Evolutionary conservation across 306 rosid genomes (phyloP).

Genomic region (Lablab purpureus): DNA sequence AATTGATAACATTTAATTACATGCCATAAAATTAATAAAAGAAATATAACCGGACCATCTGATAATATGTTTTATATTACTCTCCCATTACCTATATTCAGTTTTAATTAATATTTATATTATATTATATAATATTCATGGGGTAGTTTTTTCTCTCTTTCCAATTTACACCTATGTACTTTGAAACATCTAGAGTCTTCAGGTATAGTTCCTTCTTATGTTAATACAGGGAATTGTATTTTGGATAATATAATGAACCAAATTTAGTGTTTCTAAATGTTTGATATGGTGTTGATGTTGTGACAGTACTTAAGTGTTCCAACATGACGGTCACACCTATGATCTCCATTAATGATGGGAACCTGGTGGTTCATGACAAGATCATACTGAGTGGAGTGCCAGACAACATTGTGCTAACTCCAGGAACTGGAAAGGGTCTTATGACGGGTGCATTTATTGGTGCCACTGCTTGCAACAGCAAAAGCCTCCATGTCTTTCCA

Average conservation of each 20-base stretch:
- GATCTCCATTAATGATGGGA: conserved; percentile 73
- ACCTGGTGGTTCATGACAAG: conserved; percentile 87
- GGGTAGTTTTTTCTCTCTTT: background rate
- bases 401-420: conserved; percentile 77
- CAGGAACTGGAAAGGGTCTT: conserved; percentile 71
- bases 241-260: background rate
- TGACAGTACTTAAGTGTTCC: conserved; percentile 49
- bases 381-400: conserved; percentile 82
- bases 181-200: background rate
- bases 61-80: background rate
- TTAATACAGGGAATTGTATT: background rate
- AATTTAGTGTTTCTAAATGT: background rate
- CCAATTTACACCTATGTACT: background rate
- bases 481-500: conserved; percentile 89
- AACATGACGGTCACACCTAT: conserved; percentile 83
- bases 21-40: no score
- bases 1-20: no score
- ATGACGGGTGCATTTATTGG: conserved; percentile 86
- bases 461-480: conserved; percentile 75
- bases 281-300: conserved; percentile 26
- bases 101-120: background rate
- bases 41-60: no score
- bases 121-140: background rate
- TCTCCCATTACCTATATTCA: background rate
- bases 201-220: background rate